phyloP scores from a whole-genome alignment of 768 basidiomycete species.

The Tylopilus intermedius region DNA sequence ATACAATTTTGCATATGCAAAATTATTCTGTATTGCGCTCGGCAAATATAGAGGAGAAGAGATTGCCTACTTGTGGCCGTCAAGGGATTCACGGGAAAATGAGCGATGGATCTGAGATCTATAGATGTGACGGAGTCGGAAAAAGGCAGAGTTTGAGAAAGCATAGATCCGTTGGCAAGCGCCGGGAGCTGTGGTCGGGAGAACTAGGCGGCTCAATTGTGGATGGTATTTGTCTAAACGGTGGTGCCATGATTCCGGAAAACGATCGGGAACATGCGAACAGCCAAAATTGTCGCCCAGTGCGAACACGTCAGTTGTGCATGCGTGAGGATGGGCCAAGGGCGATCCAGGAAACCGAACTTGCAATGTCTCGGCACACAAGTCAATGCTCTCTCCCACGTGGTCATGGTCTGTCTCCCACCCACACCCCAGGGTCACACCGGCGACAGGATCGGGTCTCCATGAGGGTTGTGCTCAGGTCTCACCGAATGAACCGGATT shows the following conservation, averaged over 20 bases:
- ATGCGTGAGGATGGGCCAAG: constrained; percentile 8
- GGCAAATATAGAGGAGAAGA: constrained; percentile 31
- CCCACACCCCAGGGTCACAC: constrained; percentile 4
- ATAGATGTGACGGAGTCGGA: constrained; percentile 24
- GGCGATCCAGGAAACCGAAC: constrained; percentile 10
- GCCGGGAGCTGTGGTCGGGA: constrained; percentile 18
- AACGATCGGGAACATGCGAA: constrained; percentile 20
- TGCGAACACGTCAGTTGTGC: constrained; percentile 9
- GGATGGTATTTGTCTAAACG: constrained; percentile 9
- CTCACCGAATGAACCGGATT: constrained; percentile 10
- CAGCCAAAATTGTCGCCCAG: constrained; percentile 9
- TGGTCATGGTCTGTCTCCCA: constrained; percentile 23
- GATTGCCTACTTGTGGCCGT: constrained; percentile 30
- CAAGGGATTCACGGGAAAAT: constrained; percentile 34
- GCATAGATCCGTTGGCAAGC: constrained; percentile 27
- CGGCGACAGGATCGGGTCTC: constrained; percentile 4
- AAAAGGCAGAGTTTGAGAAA: constrained; percentile 25
- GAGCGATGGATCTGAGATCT: constrained; percentile 29
- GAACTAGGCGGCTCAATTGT: constrained; percentile 18
- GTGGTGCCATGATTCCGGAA: constrained; percentile 8
- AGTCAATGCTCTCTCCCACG: constrained; percentile 18
- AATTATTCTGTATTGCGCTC: constrained; percentile 25
- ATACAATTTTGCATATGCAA: constrained; percentile 16
- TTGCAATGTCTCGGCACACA: constrained; percentile 15
- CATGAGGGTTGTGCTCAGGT: constrained; percentile 15